Conservation (phyloP, 2,329 filamentous ascomycete species). For the Cercospora zeae-maydis region DNA sequence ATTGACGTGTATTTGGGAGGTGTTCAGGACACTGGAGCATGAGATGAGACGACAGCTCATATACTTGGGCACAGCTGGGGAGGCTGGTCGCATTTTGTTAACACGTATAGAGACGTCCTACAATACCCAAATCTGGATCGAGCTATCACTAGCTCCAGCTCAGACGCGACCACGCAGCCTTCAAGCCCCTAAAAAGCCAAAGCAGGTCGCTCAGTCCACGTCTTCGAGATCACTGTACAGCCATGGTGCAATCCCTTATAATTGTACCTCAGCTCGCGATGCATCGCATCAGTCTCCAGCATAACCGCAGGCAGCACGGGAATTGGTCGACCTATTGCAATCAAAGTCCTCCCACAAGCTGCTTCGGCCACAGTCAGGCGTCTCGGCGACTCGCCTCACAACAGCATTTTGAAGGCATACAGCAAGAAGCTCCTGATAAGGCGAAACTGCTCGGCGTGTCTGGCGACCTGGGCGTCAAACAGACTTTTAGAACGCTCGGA, state of each 20-base stretch:
- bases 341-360: too few relatives aligned
- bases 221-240: conserved; percentile 31
- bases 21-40: background rate
- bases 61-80: background rate
- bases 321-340: too few relatives aligned
- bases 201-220: conserved; percentile 7
- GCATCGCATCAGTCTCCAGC: conserved; percentile 37
- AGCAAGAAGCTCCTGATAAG: too few relatives aligned
- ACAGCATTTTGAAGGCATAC: too few relatives aligned
- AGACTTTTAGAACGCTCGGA: too few relatives aligned
- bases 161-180: background rate
- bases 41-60: background rate
- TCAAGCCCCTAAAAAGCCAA: background rate
- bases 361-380: too few relatives aligned
- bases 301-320: too few relatives aligned
- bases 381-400: too few relatives aligned
- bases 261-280: conserved; percentile 31
- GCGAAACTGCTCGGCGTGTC: too few relatives aligned
- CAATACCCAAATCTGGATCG: background rate
- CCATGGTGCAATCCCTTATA: conserved; percentile 22
- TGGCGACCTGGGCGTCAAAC: too few relatives aligned
- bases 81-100: background rate
- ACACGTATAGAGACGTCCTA: background rate
- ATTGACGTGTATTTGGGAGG: background rate
- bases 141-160: background rate